Evolutionary conservation across 2,329 filamentous ascomycete genomes (phyloP), one percentile per base, ranked within the genome.

Genomic region (Pseudogymnoascus sp.): DNA sequence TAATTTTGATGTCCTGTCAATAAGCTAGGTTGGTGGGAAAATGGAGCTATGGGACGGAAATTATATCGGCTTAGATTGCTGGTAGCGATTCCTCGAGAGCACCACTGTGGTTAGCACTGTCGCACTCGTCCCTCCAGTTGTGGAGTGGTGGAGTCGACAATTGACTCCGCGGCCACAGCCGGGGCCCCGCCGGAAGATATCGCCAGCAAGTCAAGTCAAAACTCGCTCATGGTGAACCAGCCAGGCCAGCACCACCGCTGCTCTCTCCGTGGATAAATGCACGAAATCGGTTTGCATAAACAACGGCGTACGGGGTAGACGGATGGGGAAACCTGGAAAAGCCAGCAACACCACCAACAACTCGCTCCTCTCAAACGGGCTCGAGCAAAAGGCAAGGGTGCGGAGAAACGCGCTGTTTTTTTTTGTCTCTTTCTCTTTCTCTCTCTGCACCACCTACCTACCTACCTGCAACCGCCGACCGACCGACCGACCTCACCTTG

Each of bases 131-230:
- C 5, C 47, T 34, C 47, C 47, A 57, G 29, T 57, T 34, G 26
- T 57, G 47, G 47, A 57, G 29, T 57, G 47, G 47, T 57, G 47
- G 47, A 57, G 47, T 57, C 47, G 45, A 26, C n/a, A 31, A 18
- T 57, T 57, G 47, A 18, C 34, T 57, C 47, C 47, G 47, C 47
- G 47, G 47, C 47, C 47, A 57, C 47, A 57, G 47, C 47, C 47
- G 47, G 47, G 47, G 47, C 47, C 47, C 47, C 47, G 47, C 26
- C 26, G 26, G 47, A 57, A 57, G 47, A 57, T 57, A 57, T 57
- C 47, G 47, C 47, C 47, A 57, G 47, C 45, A 47, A 21, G 42
- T 8, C 21, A 8, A 18, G 16, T 18, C 29, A 31, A n/a, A 31
- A 26, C 29, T 31, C 16, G 16, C 11, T 11, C 12, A 51, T 29